Conservation (phyloP, 306 rosid species). For the Acmispon strigosus region DNA sequence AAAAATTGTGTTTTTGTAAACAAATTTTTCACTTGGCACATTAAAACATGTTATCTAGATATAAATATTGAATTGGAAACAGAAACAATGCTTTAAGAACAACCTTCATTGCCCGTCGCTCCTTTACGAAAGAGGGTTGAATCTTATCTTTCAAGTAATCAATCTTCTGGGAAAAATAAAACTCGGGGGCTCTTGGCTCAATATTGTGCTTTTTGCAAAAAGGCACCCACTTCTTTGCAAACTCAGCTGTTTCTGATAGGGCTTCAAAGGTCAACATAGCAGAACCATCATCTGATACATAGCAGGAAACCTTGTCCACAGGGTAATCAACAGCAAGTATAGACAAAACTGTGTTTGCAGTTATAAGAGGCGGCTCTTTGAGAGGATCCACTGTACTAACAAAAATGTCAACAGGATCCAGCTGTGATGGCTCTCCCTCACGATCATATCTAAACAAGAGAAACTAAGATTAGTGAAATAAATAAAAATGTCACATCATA, state of each 20-base stretch:
- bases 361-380: conserved; percentile 93
- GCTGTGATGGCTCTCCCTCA: conserved; percentile 94
- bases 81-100: conserved; percentile 7
- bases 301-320: conserved; percentile 99
- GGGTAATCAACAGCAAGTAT: conserved; percentile 98
- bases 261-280: conserved; percentile 98
- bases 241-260: conserved; percentile 97
- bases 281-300: conserved; percentile 98
- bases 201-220: conserved; percentile 92
- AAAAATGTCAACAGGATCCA: conserved; percentile 87
- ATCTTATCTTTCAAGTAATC: conserved; percentile 98
- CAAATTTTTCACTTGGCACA: background rate
- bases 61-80: conserved; percentile 4
- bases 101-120: conserved; percentile 98
- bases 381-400: conserved; percentile 99
- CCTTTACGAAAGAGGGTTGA: conserved; percentile 96
- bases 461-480: conserved; percentile 20
- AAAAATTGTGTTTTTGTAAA: background rate
- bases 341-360: conserved; percentile 99
- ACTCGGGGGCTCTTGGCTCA: conserved; percentile 98
- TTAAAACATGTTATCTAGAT: background rate
- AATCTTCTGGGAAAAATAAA: conserved; percentile 91
- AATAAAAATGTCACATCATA: background rate
- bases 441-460: conserved; percentile 70
- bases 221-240: conserved; percentile 97